Base-by-base conservation (phyloP, 2,329 filamentous ascomycete genomes). In the Helminthosporium solani region DNA sequence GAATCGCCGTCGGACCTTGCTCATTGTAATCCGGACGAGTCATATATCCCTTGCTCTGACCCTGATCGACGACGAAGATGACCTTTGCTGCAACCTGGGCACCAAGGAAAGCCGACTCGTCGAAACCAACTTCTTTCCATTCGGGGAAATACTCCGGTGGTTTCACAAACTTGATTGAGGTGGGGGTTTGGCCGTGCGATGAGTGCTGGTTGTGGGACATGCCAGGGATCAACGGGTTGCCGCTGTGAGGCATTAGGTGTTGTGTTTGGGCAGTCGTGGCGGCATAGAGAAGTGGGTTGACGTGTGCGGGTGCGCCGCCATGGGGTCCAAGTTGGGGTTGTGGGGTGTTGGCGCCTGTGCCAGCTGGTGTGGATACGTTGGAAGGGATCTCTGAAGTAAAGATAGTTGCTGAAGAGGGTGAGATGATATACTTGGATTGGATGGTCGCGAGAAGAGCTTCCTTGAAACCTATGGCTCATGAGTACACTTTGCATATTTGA, bases 341-440 rank as follows among this genome's bases (percentile, higher is more conserved):
- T 0, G 94, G 95, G 1, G 92, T 97, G 70, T 95, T 94, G 14
- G 90, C 84, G 27, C 92, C 92, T 1, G 92, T 97, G 16, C 90
- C 91, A 9, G 87, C 81, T 1, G 94, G 94, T 0, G 94, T 97
- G 23, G 88, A 90, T 66, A 96, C 82, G 72, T 94, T 92, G 7
- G 90, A 96, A 7, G 94, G 94, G 30, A 97, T 84, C 71, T 99
- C 94, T 18, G 90, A 96, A 28, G 91, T 96, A 78, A 97, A 97
- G 63, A 97, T 97, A 33, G 91, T 96, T 40, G 90, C 90, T 1
- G 90, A 92, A 21, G 87, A 91, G 0, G 94, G 94, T 2, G 91
- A 95, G 56, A 99, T 85, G 43, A 96, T 81, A 69, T 96, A 94
- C 54, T 91, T 90, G 39, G 85, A 81, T 30, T 82, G 82, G 28